Conservation (phyloP, 164 flowering plant genomes). For the Warburgia ugandensis region DNA sequence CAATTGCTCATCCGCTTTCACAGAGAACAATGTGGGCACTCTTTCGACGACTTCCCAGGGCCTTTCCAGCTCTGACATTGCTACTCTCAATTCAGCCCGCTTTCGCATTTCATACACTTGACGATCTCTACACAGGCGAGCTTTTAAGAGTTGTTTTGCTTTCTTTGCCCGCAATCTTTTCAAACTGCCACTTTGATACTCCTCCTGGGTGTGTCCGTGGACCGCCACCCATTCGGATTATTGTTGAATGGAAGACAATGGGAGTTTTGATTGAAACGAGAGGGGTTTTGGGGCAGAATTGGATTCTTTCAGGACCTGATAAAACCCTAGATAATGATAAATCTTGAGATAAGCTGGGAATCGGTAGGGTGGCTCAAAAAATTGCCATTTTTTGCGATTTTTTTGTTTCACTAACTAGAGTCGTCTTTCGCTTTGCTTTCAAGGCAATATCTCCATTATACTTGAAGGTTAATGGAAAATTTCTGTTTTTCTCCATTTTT, state of each 20-base stretch:
- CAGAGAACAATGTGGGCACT: slow-evolving; percentile 64
- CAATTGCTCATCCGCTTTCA: slow-evolving; percentile 70
- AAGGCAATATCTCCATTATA: no score
- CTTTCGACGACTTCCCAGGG: slow-evolving; percentile 76
- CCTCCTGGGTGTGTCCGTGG: slow-evolving; percentile 92
- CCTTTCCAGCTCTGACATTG: slow-evolving; percentile 77
- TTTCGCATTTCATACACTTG: slow-evolving; percentile 92
- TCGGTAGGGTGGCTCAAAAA: no score
- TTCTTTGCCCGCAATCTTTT: slow-evolving; percentile 87
- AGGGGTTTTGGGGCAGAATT: not conserved
- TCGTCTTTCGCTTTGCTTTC: no score
- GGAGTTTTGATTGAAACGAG: slow-evolving; percentile 8
- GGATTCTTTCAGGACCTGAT: no score
- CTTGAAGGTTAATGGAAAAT: no score
- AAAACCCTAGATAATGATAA: no score
- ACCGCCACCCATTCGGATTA: slow-evolving; percentile 84
- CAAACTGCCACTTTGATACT: slow-evolving; percentile 90
- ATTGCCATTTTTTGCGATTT: no score
- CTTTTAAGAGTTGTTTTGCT: slow-evolving; percentile 76
- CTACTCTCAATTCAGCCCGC: slow-evolving; percentile 76
- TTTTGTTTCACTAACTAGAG: no score
- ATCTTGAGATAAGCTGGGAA: no score
- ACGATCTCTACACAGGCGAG: slow-evolving; percentile 69
- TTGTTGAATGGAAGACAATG: slow-evolving; percentile 6
- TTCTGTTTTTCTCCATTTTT: no score